phyloP scores from a whole-genome alignment of 177 flowering plant genomes.

The Telopea speciosissima region DNA sequence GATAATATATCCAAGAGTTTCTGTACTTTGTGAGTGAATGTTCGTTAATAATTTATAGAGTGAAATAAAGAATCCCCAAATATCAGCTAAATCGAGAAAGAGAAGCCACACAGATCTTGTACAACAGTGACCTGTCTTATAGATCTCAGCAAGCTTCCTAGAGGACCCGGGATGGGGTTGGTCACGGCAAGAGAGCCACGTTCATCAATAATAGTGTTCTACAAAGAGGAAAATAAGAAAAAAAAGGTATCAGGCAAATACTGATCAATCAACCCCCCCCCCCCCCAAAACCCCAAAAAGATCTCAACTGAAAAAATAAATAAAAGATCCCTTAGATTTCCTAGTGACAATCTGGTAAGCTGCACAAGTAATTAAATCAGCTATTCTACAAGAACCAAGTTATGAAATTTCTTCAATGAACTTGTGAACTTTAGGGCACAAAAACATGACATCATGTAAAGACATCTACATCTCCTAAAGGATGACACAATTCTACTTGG shows the following conservation, averaged over 20 bases:
- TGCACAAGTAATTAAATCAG: neutral
- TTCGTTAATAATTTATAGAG: too few species aligned
- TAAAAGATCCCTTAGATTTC: neutral
- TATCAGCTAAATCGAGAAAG: neutral
- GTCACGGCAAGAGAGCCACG: slow-evolving; percentile 75
- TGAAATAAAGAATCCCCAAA: neutral
- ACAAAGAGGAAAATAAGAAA: slow-evolving; percentile 10
- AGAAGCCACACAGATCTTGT: neutral
- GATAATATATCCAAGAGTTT: neutral
- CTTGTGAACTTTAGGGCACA: neutral
- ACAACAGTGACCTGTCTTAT: slow-evolving; percentile 46
- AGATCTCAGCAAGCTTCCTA: slow-evolving; percentile 51
- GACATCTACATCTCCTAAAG: neutral
- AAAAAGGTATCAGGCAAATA: neutral
- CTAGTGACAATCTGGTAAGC: neutral
- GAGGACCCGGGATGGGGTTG: slow-evolving; percentile 61
- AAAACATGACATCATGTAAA: neutral
- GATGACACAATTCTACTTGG: neutral
- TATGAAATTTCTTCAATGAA: too few species aligned
- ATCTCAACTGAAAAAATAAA: too few species aligned
- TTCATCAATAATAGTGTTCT: slow-evolving; percentile 79
- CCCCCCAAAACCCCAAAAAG: too few species aligned
- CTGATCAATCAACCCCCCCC: neutral
- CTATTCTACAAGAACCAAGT: neutral
- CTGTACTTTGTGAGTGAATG: neutral